Conservation (phyloP, 352 stramenopile species). For the Phytophthora tubulina region DNA sequence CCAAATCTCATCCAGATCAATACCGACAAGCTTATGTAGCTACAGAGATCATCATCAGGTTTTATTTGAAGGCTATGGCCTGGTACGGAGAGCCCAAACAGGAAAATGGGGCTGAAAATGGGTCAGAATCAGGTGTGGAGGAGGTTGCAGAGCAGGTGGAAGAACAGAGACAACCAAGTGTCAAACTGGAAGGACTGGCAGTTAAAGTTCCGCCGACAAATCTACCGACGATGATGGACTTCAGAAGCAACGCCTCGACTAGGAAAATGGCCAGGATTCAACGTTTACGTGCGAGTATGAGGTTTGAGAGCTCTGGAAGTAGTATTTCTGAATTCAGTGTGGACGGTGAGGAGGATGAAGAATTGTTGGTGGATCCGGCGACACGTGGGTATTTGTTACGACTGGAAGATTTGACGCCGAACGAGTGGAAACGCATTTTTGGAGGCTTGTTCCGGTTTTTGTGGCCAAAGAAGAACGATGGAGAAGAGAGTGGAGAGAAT, state of each 20-base stretch:
- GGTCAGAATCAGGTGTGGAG: background rate
- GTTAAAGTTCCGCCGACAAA: constrained; percentile 24
- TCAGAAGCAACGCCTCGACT: constrained; percentile 46
- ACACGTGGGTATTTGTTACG: constrained; percentile 72
- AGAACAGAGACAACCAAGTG: background rate
- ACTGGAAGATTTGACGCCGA: constrained; percentile 70
- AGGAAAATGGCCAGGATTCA: constrained; percentile 53
- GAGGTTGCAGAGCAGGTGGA: constrained; percentile 6
- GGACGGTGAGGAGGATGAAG: constrained; percentile 36
- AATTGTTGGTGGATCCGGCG: constrained; percentile 40
- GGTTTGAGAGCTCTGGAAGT: constrained; percentile 55
- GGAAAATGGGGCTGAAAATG: constrained; percentile 8
- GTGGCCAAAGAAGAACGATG: constrained; percentile 34
- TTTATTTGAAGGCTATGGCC: constrained; percentile 78
- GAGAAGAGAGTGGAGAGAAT: constrained; percentile 9
- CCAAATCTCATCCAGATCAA: constrained; percentile 39
- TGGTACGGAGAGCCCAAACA: constrained; percentile 72
- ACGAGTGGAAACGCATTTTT: constrained; percentile 83
- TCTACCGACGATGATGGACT: constrained; percentile 36
- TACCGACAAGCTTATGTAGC: constrained; percentile 70
- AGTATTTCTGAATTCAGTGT: constrained; percentile 54
- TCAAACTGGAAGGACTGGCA: constrained; percentile 13
- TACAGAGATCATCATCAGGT: constrained; percentile 78
- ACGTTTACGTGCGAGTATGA: constrained; percentile 47
- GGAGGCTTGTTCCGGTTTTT: constrained; percentile 66